Conservation (phyloP, 1,139 yeast species). For the Wickerhamomyces sp. region DNA sequence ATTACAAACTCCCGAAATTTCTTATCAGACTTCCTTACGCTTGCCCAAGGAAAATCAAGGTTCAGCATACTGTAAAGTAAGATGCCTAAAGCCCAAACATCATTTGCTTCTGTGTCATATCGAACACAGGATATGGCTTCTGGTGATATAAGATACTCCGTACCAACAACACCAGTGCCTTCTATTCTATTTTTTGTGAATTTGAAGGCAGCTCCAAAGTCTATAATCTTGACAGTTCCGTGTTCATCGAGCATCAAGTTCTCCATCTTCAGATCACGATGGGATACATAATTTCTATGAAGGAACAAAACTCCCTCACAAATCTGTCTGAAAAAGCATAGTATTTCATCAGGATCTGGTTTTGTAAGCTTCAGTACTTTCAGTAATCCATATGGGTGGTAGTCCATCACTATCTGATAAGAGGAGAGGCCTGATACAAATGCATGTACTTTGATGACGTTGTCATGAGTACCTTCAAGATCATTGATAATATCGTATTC, state of each 20-base stretch:
- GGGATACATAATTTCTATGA: conserved; percentile 64
- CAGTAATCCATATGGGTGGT: conserved; percentile 17
- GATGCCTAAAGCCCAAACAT: conserved; percentile 57
- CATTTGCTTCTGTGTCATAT: conserved; percentile 63
- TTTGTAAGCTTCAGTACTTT: conserved; percentile 13
- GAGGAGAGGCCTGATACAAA: conserved; percentile 20
- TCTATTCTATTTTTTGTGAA: conserved; percentile 36
- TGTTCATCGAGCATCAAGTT: conserved; percentile 62
- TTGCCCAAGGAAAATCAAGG: conserved; percentile 78
- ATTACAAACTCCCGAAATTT: conserved; percentile 48
- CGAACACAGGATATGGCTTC: conserved; percentile 51
- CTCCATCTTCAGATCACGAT: conserved; percentile 72
- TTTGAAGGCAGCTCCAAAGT: conserved; percentile 49
- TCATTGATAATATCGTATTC: conserved; percentile 33
- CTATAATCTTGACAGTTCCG: conserved; percentile 69
- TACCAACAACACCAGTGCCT: conserved; percentile 55
- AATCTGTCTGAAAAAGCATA: conserved; percentile 49
- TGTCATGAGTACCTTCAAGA: conserved; percentile 29
- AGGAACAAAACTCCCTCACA: conserved; percentile 53
- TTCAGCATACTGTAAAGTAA: conserved; percentile 33
- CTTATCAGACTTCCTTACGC: conserved; percentile 68
- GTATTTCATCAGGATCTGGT: conserved; percentile 21
- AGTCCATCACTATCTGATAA: conserved; percentile 17
- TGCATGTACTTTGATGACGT: conserved; percentile 32
- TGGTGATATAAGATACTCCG: conserved; percentile 66